These are phyloP conservation scores for Myxozyma geophila DNA, from an alignment of 805 yeast species.

Conservation along the genomic window DNA sequence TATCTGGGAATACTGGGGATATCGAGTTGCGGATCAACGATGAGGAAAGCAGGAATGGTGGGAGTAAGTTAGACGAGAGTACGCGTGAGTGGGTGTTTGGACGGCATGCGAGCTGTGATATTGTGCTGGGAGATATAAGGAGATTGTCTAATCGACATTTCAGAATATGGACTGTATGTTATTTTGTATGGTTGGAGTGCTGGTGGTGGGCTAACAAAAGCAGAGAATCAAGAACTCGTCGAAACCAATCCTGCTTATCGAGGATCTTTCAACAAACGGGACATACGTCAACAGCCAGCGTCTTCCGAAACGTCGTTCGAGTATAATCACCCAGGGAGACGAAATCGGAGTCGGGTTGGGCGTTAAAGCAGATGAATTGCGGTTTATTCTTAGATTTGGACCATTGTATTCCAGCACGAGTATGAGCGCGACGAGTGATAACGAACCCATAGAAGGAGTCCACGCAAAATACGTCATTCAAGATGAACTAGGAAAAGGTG, in stretches of 20 bases:
- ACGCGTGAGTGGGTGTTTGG: conserved; percentile 70
- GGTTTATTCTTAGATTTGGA: conserved; percentile 55
- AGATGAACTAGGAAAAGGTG: conserved; percentile 95
- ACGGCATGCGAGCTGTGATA: conserved; percentile 68
- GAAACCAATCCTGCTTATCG: conserved; percentile 26
- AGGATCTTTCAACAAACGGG: conserved; percentile 88
- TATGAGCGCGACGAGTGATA: neutral
- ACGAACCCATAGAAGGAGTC: conserved; percentile 48
- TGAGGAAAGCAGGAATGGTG: conserved; percentile 28
- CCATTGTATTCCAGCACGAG: conserved; percentile 30
- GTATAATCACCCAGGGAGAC: conserved; percentile 87
- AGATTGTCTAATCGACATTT: conserved; percentile 77
- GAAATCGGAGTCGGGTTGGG: conserved; percentile 91
- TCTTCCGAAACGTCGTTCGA: conserved; percentile 75
- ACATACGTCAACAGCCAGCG: conserved; percentile 79
- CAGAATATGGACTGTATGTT: conserved; percentile 52
- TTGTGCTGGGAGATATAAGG: conserved; percentile 62
- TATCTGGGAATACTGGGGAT: conserved; percentile 22
- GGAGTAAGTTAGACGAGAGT: conserved; percentile 2
- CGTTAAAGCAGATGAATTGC: conserved; percentile 66
- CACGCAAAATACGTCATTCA: conserved; percentile 73
- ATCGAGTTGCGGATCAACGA: conserved; percentile 5
- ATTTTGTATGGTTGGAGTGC: neutral
- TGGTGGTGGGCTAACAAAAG: neutral
- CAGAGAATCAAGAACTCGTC: conserved; percentile 45